Conservation (phyloP, 495 filamentous ascomycete species). For the Hypoxylon subgilvum region DNA sequence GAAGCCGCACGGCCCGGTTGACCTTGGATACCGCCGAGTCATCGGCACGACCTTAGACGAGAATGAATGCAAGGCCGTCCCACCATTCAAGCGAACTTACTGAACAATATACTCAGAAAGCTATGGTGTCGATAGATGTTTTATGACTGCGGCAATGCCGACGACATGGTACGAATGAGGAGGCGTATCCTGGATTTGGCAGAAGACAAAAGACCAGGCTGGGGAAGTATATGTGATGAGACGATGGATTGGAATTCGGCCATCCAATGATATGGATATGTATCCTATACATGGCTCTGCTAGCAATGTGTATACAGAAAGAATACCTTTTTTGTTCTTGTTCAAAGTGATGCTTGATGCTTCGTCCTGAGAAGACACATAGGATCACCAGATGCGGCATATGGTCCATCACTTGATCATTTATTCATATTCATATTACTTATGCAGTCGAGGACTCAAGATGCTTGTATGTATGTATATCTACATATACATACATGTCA, state of each 20-base stretch:
- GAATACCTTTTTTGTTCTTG: conserved; percentile 25
- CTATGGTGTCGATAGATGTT: neutral
- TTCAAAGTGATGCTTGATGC: conserved; percentile 5
- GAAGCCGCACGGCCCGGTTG: conserved; percentile 77
- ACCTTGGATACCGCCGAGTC: conserved; percentile 79
- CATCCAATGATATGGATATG: conserved; percentile 28
- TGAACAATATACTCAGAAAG: conserved; percentile 46
- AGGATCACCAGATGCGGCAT: no score
- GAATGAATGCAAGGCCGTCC: conserved; percentile 85
- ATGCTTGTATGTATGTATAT: no score
- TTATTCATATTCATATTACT: no score
- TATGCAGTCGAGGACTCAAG: no score
- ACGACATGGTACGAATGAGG: conserved; percentile 3
- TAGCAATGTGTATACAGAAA: conserved; percentile 42
- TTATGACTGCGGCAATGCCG: conserved; percentile 13
- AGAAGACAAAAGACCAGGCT: neutral
- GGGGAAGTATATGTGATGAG: conserved; percentile 6
- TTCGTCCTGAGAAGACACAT: no score
- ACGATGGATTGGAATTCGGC: neutral
- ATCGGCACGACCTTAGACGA: conserved; percentile 81
- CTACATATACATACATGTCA: no score
- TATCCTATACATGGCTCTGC: conserved; percentile 35
- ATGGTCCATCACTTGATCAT: no score
- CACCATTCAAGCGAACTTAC: conserved; percentile 86
- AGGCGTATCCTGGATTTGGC: conserved; percentile 5